These are phyloP conservation scores for Solanum paucissectum DNA, from an alignment of 257 asterid species.

Conservation along the genomic window DNA sequence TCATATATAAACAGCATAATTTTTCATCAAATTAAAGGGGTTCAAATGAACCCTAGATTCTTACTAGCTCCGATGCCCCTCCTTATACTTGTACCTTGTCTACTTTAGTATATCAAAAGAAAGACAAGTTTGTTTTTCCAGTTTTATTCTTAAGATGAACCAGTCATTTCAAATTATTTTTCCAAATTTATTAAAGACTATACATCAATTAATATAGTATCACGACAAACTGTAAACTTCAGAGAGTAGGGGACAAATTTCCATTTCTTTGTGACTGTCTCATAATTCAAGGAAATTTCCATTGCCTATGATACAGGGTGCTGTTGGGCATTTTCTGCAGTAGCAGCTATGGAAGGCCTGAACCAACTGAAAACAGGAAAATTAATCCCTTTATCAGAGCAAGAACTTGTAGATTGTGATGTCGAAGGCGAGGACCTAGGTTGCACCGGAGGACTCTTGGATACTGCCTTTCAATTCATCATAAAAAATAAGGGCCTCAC, in stretches of 20 bases:
- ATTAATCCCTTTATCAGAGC: conserved; percentile 17
- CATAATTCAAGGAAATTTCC: background rate
- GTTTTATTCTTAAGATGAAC: background rate
- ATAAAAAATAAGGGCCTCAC: conserved; percentile 12
- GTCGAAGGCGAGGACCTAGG: conserved; percentile 5
- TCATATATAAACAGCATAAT: too few relatives aligned
- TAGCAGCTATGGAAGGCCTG: conserved; percentile 21
- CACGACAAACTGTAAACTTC: too few relatives aligned
- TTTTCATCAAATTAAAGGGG: too few relatives aligned
- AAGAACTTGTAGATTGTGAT: conserved; percentile 25
- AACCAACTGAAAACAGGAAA: conserved; percentile 9
- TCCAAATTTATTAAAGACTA: background rate
- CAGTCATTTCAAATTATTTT: background rate
- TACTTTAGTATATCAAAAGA: background rate
- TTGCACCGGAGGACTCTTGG: conserved; percentile 22
- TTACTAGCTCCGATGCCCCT: background rate
- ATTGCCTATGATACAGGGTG: conserved; percentile 9
- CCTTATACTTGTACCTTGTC: background rate
- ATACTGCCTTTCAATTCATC: conserved; percentile 15
- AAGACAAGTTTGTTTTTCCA: background rate
- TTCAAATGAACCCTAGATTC: background rate
- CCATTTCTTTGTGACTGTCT: background rate
- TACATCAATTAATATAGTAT: background rate
- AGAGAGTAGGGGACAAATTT: background rate
- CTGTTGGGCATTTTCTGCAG: conserved; percentile 30